Conservation (phyloP, 768 basidiomycete species). For the Gymnopilus dilepis region DNA sequence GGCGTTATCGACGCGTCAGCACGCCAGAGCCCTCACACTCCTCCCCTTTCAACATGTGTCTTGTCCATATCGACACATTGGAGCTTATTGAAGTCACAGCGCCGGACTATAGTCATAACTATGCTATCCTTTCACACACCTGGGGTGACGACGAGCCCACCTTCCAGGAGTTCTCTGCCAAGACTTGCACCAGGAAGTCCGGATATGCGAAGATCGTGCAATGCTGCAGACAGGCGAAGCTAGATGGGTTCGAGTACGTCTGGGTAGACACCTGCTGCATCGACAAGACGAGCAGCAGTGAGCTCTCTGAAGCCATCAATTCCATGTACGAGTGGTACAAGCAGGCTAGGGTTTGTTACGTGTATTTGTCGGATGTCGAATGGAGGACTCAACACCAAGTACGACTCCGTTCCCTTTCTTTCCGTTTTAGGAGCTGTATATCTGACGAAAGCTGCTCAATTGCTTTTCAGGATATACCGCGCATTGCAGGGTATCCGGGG, state of each 20-base stretch:
- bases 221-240: conserved; percentile 12
- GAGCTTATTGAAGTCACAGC: too few relatives aligned
- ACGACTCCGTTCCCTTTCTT: too few relatives aligned
- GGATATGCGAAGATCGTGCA: conserved; percentile 15
- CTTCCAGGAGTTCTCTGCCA: background rate
- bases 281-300: too few relatives aligned
- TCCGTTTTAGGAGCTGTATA: too few relatives aligned
- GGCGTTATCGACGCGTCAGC: too few relatives aligned
- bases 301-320: too few relatives aligned
- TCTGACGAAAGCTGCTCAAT: background rate
- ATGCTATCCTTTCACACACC: conserved; percentile 22
- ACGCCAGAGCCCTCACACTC: too few relatives aligned
- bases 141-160: conserved; percentile 19
- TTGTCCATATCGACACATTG: too few relatives aligned
- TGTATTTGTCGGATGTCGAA: conserved; percentile 12
- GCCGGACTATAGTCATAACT: background rate
- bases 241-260: conserved; percentile 7
- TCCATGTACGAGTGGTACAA: conserved; percentile 23
- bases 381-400: background rate
- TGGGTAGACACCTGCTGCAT: conserved; percentile 24
- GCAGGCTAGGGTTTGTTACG: conserved; percentile 12
- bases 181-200: background rate
- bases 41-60: too few relatives aligned
- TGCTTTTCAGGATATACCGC: too few relatives aligned
- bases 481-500: too few relatives aligned